Percentiles rank a stretch among this genome's conserved stretches.
These are phyloP conservation scores for Euptelea pleiosperma DNA, from an alignment of 164 flowering plant species.

Conservation along the genomic window DNA sequence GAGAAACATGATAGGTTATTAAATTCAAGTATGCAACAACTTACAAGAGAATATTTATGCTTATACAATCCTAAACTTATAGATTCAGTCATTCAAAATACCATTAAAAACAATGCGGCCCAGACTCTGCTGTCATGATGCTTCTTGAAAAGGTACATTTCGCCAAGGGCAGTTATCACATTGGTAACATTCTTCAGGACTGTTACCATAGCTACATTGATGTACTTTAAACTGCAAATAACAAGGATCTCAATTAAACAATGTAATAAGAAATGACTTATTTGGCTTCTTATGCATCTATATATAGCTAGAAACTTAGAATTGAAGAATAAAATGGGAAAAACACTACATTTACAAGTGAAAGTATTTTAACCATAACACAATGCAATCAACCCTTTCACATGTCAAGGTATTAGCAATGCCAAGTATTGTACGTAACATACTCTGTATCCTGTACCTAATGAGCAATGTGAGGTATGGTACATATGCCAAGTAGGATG, in stretches of 20 bases:
- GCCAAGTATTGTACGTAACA: too few species aligned
- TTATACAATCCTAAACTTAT: neutral
- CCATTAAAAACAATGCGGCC: slow-evolving; percentile 97
- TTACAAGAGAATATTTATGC: neutral
- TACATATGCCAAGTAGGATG: too few species aligned
- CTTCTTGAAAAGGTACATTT: slow-evolving; percentile 91
- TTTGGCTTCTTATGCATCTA: too few species aligned
- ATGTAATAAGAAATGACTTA: too few species aligned
- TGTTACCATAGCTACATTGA: slow-evolving; percentile 99
- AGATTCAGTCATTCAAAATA: slow-evolving; percentile 25
- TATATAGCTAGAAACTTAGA: too few species aligned
- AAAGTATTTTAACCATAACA: too few species aligned
- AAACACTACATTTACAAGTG: too few species aligned
- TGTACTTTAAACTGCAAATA: slow-evolving; percentile 86
- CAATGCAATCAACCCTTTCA: too few species aligned
- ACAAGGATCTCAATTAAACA: slow-evolving; percentile 8
- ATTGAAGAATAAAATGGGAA: too few species aligned
- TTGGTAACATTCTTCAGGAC: slow-evolving; percentile 98
- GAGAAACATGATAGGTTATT: neutral
- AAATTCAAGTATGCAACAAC: slow-evolving; percentile 11
- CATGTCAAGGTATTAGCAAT: too few species aligned
- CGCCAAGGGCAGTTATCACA: slow-evolving; percentile 98
- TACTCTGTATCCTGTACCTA: too few species aligned
- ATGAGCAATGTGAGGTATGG: too few species aligned
- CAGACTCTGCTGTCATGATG: slow-evolving; percentile 90